These are phyloP conservation scores for Taiozyma sp. DNA, from an alignment of 1,139 yeast genomes.

Conservation along the genomic window DNA sequence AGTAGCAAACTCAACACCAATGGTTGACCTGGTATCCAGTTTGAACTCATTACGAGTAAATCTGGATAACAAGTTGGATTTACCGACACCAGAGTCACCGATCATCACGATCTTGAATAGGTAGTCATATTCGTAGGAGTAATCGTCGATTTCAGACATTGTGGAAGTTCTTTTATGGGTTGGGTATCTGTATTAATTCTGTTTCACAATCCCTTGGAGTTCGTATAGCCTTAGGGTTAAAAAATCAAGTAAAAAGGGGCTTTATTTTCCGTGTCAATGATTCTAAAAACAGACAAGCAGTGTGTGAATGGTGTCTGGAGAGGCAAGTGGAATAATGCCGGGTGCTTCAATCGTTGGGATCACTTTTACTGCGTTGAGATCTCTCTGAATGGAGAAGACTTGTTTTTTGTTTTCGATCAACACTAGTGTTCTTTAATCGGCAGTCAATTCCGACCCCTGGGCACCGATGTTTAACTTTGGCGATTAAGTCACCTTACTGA, in stretches of 20 bases:
- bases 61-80: slow-evolving; percentile 87
- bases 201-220: not conserved
- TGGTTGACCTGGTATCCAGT: slow-evolving; percentile 89
- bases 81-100: slow-evolving; percentile 98
- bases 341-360: not conserved
- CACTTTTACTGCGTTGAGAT: not conserved
- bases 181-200: not conserved
- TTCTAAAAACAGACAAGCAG: not conserved
- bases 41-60: slow-evolving; percentile 95
- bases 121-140: slow-evolving; percentile 91
- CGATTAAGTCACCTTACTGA: too few species aligned
- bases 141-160: slow-evolving; percentile 52
- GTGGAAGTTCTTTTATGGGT: not conserved
- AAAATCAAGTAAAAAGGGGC: not conserved
- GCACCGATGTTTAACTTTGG: too few species aligned
- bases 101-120: slow-evolving; percentile 92
- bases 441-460: not conserved
- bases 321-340: not conserved
- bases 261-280: not conserved
- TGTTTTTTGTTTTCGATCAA: not conserved
- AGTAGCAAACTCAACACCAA: slow-evolving; percentile 98
- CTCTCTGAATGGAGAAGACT: not conserved
- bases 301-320: not conserved
- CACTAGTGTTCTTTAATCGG: not conserved
- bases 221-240: not conserved